Evolutionary conservation across 164 flowering plant species (phyloP), one percentile per base, ranked within the genome.

Genomic region (Echeveria elegans): DNA sequence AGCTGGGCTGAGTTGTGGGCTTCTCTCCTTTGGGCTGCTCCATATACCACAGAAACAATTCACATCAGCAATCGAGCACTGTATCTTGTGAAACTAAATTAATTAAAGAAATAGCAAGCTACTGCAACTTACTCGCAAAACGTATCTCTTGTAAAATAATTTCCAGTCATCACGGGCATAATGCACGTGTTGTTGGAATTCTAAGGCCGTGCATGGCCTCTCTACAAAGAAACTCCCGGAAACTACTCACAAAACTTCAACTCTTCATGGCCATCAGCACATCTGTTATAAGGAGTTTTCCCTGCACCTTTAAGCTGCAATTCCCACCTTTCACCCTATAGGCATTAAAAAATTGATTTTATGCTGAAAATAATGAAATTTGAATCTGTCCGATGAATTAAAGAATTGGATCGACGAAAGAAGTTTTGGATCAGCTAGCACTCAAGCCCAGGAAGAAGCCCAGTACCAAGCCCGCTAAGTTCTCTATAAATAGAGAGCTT

Each of bases 231-330:
- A 95, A 95, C 72, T 95, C 99, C 48, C 99, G 74, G 58, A 95
- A 83, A 77, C 99, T 95, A 78, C 99, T 95, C 99, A 96, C 41
- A 95, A 74, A 67, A 95, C 99, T n/a, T 97, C 99, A 73, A 92
- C n/a, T n/a, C n/a, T n/a, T n/a, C n/a, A n/a, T n/a, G 94, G 16
- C 99, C 99, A 85, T 95, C 99, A 28, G 97, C 97, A 82, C 90
- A 95, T 36, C 99, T 88, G 77, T 97, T 95, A 72, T 95, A 95
- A 30, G 99, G 99, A 63, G 99, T 95, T 84, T 80, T 95, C 65
- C 99, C 99, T 73, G 96, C 89, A 75, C 97, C 99, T 85, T 95
- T 95, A 47, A 95, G 94, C 77, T 95, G 99, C 77, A 95, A 73
- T 68, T 95, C 99, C 97, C 97, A 92, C 70, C 97, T 86, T 82